phyloP scores from a whole-genome alignment of 2,329 filamentous ascomycete species.

The Alternaria angustiovoidea region DNA sequence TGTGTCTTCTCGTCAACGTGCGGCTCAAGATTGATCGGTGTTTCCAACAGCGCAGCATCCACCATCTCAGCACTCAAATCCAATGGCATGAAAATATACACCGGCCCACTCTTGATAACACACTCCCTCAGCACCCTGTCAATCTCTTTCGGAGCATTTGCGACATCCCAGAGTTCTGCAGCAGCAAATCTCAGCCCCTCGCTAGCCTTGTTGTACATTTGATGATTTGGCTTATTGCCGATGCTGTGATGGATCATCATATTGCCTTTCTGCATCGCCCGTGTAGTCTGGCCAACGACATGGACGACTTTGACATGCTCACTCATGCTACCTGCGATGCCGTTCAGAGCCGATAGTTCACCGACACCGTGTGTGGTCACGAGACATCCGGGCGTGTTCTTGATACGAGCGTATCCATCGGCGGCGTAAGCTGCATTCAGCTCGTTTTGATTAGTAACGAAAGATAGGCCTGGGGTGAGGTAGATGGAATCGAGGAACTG shows the following conservation, averaged over 20 bases:
- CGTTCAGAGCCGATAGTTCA: constrained; percentile 57
- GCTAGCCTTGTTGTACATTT: constrained; percentile 53
- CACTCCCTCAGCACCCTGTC: constrained; percentile 55
- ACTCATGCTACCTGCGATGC: constrained; percentile 54
- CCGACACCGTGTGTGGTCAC: constrained; percentile 70
- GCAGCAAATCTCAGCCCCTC: constrained; percentile 49
- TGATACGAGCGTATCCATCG: constrained; percentile 66
- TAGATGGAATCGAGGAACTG: constrained; percentile 56
- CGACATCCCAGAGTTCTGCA: constrained; percentile 52
- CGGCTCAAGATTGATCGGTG: constrained; percentile 47
- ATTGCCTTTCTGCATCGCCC: constrained; percentile 51
- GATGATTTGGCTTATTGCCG: constrained; percentile 52
- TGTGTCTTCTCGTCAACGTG: constrained; percentile 37
- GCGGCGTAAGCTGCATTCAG: constrained; percentile 66
- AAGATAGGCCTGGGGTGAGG: constrained; percentile 50
- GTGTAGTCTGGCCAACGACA: constrained; percentile 56
- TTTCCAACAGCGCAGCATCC: constrained; percentile 45
- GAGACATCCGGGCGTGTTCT: constrained; percentile 58
- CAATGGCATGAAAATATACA: constrained; percentile 57
- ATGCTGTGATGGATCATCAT: constrained; percentile 60
- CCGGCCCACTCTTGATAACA: constrained; percentile 53
- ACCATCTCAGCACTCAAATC: constrained; percentile 52
- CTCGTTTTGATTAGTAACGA: constrained; percentile 66
- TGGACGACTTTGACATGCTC: constrained; percentile 57
- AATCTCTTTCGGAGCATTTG: constrained; percentile 53